Evolutionary conservation across 2,329 filamentous ascomycete species (phyloP), one percentile per base, ranked within the genome.

Genomic region (Neonectria neomacrospora): DNA sequence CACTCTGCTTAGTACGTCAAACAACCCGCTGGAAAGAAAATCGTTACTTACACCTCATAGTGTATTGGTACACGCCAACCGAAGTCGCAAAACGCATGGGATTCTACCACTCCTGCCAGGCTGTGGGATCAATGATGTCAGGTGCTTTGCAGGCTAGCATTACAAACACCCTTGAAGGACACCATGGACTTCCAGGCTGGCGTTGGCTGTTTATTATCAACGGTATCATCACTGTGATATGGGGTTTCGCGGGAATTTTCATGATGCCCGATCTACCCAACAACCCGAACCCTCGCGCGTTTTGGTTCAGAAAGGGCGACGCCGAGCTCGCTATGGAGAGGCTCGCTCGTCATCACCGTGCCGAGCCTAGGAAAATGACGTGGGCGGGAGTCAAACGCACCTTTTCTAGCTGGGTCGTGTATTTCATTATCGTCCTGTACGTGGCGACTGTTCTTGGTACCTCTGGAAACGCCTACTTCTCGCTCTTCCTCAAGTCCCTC

Each of bases 121-220:
- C 58, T 5, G 73, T 77, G 1, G 80, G 79, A 1, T 75, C 77
- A 5, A 81, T 82, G 77, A 81, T 82, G 60, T 80, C 78, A 0
- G 80, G 80, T 1, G 81, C 81, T 41, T 70, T 83, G 14, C 80
- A 82, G 65, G 78, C 80, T 0, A 80, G 75, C 2, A 75, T 82
- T 1, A 79, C 80, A 45, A 73, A 69, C 23, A 77, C 78, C 7
- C 73, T 83, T 45, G 73, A 81, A 23, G 79, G 80, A 1, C 69
- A 63, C 5, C 61, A 74, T 11, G 80, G 79, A 0, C 73, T 80
- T 12, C 68, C 77, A 0, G 82, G 79, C 1, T 83, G 80, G 81
- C 77, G 79, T 51, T 72, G 80, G 80, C 75, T 83, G 5, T 83
- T 84, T 64, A 76, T 83, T 52, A 77, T 82, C 67, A 81, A 83